Base-by-base conservation (phyloP, 306 rosid genomes). In the Cucurbita moschata region DNA sequence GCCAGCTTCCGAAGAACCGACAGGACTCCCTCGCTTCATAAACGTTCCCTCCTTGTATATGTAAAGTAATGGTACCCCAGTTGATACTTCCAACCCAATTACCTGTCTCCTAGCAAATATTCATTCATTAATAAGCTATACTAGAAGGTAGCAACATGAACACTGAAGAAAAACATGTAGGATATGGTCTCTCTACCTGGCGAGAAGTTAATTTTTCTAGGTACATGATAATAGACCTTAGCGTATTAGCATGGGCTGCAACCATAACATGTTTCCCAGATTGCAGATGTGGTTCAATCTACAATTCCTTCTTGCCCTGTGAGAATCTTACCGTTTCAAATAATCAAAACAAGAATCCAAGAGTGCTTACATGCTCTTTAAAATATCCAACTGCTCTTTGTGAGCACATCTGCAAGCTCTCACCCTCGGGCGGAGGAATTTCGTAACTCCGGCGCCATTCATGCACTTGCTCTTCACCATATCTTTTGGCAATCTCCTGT, bases 381-480 rank as follows among this genome's bases (percentile, higher is more conserved):
- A 94, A 94, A 86, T 90, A 94, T 69, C 96, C 97, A 84, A 90
- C 96, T 23, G 97, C 98, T 85, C 97, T 87, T 80, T 94, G 76
- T 51, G 96, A 96, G 81, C 97, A 94, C 98, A 94, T 89, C 81
- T 94, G 92, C 96, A 94, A 86, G 79, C 98, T 94, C 88, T 93
- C 98, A 56, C 97, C 98, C 76, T 89, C 85, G 35, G 98, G 98
- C 52, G 98, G 98, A 56, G 98, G 90, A 53, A 77, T 83, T 59
- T 93, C 94, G 62, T 87, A 93, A 84, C 97, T 90, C 74, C 97
- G 85, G 62, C 98, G 98, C 97, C 98, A 94, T 80, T 88, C 92
- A 18, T 87, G 97, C 76, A 94, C 97, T 82, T 90, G 92, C 75
- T 94, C 98, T 73, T 89, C 86, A 59, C 98, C 98, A 57, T 94